A percentile compares a stretch with the other conserved stretches of the same genome.
These are phyloP conservation scores for Vachellia collinsii DNA, from an alignment of 306 rosid genomes.

Conservation along the genomic window DNA sequence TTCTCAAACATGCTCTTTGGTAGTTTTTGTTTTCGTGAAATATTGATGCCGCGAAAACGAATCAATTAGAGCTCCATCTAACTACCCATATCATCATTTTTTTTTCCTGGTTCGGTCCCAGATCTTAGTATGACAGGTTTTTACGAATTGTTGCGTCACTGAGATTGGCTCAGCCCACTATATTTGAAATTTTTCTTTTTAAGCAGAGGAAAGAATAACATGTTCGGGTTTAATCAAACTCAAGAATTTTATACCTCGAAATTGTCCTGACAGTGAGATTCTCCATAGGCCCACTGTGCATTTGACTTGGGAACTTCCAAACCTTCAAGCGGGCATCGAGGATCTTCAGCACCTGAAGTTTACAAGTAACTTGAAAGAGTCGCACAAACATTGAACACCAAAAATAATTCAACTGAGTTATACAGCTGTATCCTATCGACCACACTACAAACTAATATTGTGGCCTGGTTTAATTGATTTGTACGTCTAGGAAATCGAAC, in stretches of 20 bases:
- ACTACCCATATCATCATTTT: too few species aligned
- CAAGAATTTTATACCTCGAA: slow-evolving; percentile 61
- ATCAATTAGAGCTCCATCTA: not conserved
- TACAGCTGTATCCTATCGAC: not conserved
- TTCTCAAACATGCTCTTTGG: too few species aligned
- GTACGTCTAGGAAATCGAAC: slow-evolving; percentile 12
- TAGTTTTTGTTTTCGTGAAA: not conserved
- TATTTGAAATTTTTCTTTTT: slow-evolving; percentile 16
- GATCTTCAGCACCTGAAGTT: slow-evolving; percentile 81
- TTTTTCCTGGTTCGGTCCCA: not conserved
- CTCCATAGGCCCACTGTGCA: slow-evolving; percentile 51
- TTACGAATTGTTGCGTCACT: slow-evolving; percentile 1
- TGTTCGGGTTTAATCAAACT: slow-evolving; percentile 8
- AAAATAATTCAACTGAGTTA: slow-evolving; percentile 22
- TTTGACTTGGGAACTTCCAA: slow-evolving; percentile 49
- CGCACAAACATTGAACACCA: slow-evolving; percentile 14
- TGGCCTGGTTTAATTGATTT: slow-evolving; percentile 20
- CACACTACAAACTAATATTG: slow-evolving; percentile 17
- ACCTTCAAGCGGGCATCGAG: slow-evolving; percentile 74
- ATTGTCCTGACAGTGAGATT: slow-evolving; percentile 45
- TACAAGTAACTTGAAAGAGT: slow-evolving; percentile 23
- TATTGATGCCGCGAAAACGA: not conserved
- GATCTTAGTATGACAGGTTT: not conserved
- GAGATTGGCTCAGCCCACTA: not conserved
- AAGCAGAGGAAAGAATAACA: slow-evolving; percentile 22